Percentiles rank a stretch among this genome's conserved stretches.
These are phyloP conservation scores for Globisporangium carolinianum DNA, from an alignment of 352 stramenopile species.

Conservation along the genomic window DNA sequence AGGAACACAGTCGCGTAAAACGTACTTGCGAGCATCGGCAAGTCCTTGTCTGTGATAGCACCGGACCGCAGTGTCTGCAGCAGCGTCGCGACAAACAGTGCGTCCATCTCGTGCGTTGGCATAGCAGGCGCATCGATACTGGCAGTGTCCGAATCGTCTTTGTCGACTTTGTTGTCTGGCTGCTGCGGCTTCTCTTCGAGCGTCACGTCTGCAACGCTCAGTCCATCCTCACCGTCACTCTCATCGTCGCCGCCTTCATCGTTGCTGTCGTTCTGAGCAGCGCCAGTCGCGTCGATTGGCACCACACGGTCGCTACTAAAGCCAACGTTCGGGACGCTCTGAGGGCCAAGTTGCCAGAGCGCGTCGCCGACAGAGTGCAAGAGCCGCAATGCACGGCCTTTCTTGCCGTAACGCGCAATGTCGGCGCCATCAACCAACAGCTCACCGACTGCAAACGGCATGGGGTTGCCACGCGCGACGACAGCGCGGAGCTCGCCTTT, in stretches of 20 bases:
- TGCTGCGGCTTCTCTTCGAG: conserved; percentile 31
- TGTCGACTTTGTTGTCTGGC: not conserved
- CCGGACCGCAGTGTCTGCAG: conserved; percentile 52
- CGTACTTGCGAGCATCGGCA: conserved; percentile 72
- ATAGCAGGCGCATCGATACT: conserved; percentile 16
- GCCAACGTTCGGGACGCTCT: conserved; percentile 58
- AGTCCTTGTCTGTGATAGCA: conserved; percentile 59
- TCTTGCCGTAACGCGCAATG: conserved; percentile 46
- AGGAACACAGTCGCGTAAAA: conserved; percentile 70
- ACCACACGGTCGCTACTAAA: conserved; percentile 42
- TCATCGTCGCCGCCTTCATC: conserved; percentile 7
- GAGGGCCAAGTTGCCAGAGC: conserved; percentile 67
- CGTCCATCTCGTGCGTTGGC: conserved; percentile 69
- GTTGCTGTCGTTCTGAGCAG: conserved; percentile 4
- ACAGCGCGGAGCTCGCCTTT: conserved; percentile 67
- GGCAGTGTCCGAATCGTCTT: conserved; percentile 2
- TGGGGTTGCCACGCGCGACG: conserved; percentile 67
- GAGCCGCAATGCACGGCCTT: conserved; percentile 60
- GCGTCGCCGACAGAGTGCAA: conserved; percentile 69
- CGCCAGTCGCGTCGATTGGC: conserved; percentile 10
- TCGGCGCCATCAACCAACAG: conserved; percentile 62
- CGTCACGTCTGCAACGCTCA: conserved; percentile 17
- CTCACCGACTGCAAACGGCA: conserved; percentile 71
- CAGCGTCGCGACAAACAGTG: conserved; percentile 50
- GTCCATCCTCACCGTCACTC: conserved; percentile 1